phyloP scores from a whole-genome alignment of 2,329 filamentous ascomycete genomes.

The Aspergillus awamori region DNA sequence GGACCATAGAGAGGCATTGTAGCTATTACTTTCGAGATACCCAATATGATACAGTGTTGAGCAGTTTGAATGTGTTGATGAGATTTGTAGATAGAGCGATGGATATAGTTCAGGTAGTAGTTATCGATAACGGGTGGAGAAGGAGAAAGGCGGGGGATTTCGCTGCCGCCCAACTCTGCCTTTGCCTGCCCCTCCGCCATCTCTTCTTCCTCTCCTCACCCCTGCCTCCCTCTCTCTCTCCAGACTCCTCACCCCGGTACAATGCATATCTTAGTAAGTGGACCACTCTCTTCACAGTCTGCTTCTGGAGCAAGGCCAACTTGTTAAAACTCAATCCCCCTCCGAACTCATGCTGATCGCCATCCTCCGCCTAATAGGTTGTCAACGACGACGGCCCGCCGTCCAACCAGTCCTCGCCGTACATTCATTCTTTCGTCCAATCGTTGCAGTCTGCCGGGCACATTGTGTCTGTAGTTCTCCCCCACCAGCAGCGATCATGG shows the following conservation, averaged over 20 bases:
- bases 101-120: neutral
- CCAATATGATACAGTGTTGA: neutral
- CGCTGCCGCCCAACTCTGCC: conserved; percentile 7
- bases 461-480: conserved; percentile 86
- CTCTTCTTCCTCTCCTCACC: conserved; percentile 18
- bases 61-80: neutral
- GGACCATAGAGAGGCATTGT: conserved; percentile 1
- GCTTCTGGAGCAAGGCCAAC: too few relatives aligned
- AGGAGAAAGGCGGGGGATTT: conserved; percentile 19
- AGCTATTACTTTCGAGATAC: conserved; percentile 4
- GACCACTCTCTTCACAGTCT: neutral
- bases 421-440: conserved; percentile 73
- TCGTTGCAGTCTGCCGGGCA: conserved; percentile 76
- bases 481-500: conserved; percentile 91
- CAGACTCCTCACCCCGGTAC: conserved; percentile 4
- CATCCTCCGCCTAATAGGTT: conserved; percentile 35
- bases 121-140: conserved; percentile 28
- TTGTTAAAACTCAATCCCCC: too few relatives aligned
- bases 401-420: conserved; percentile 75
- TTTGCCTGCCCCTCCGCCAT: conserved; percentile 19
- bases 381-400: conserved; percentile 80
- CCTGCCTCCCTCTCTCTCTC: conserved; percentile 8
- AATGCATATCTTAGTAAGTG: conserved; percentile 58
- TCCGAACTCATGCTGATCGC: conserved; percentile 6
- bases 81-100: neutral